Base-by-base conservation (phyloP, 352 stramenopile genomes). In the Pythium myriotylum region DNA sequence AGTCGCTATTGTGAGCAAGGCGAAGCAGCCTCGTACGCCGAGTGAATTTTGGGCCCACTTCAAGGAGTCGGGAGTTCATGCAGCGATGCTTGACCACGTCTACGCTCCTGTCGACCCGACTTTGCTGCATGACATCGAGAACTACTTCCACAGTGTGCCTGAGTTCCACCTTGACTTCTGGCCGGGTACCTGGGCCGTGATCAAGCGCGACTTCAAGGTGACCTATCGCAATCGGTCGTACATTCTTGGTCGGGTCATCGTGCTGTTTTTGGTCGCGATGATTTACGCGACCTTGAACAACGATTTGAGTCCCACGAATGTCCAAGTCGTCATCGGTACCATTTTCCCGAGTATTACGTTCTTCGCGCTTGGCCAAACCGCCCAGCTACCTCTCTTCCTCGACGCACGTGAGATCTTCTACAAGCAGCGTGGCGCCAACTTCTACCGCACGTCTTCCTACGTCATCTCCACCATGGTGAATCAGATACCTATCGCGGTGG, bases 81-180 rank as follows among this genome's bases (percentile, higher is more conserved):
- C 29, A 17, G n/a, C n/a, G 8, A 68, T 65, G 23, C 27, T 89
- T 13, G 84, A 84, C 6, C 82, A 96, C 63, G 86, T 92, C 7
- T 86, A 89, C 32, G 72, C 72, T 8, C 65, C 95, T 8, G 95
- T 97, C 66, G 92, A 98, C 66, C 76, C 96, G 35, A 52, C 94
- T 4, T 78, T 96, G 22, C 41, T 97, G 17, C 54, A 96, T 9
- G 81, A 88, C 66, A 68, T 84, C 22, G 82, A 27, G 4, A 27
- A 51, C 6, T 39, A 68, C 27, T 29, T 70, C 17, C 22, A 63
- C 14, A 41, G 37, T 4, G 48, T 65, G 10, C 27, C 46, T 0
- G 5, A 35, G 26, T 73, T 69, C 23, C 39, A 57, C 17, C 53
- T 56, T 41, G 29, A 33, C 13, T 68, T 56, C 41, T 58, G 35